Evolutionary conservation across 441 rosid genomes (phyloP).

Genomic region (Rhodomyrtus psidioides): DNA sequence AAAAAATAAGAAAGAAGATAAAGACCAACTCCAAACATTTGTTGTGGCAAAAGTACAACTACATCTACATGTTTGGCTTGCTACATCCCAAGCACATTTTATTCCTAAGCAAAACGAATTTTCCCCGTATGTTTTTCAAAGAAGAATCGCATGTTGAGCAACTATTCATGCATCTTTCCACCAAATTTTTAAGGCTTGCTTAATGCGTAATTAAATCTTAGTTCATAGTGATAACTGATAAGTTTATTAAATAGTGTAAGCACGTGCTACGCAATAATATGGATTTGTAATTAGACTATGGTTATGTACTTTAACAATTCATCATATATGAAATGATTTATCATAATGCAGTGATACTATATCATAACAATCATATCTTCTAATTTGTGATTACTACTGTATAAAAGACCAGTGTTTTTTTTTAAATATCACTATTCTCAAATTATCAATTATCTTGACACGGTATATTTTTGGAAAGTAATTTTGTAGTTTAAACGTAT

Average conservation of each 20-base stretch:
- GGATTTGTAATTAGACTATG: too few species aligned
- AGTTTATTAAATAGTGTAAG: too few species aligned
- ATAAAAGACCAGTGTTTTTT: background rate
- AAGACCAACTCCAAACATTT: too few species aligned
- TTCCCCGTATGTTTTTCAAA: too few species aligned
- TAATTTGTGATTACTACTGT: background rate
- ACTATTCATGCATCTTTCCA: background rate
- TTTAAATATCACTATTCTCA: background rate
- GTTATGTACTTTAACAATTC: background rate
- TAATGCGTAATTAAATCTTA: background rate
- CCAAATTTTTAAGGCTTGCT: background rate
- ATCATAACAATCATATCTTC: rapidly evolving
- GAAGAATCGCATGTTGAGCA: too few species aligned
- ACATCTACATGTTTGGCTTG: too few species aligned
- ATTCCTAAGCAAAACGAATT: too few species aligned
- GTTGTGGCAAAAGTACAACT: too few species aligned
- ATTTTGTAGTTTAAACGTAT: background rate
- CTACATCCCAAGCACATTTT: too few species aligned
- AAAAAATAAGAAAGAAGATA: too few species aligned
- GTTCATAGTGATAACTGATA: background rate
- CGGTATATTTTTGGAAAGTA: background rate
- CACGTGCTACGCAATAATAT: too few species aligned
- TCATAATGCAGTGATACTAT: background rate
- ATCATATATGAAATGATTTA: background rate
- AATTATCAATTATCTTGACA: background rate